phyloP scores from a whole-genome alignment of 768 basidiomycete genomes.

The Atractiella rhizophila region DNA sequence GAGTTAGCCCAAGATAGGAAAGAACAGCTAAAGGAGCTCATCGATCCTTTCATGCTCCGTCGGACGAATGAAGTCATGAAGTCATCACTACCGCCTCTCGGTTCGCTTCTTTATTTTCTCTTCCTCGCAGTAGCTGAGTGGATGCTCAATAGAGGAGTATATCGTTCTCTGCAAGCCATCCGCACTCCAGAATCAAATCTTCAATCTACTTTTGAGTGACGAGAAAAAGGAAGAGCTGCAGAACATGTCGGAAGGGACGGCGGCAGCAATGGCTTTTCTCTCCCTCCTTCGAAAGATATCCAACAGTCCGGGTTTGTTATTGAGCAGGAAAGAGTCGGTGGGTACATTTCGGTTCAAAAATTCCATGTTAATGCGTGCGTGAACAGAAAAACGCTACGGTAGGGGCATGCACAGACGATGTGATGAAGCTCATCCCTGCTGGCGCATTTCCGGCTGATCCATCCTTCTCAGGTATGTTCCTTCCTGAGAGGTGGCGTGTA shows the following conservation, averaged over 20 bases:
- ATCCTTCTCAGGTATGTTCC: constrained; percentile 44
- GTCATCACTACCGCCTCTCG: constrained; percentile 70
- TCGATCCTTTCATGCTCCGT: constrained; percentile 45
- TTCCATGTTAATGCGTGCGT: neutral
- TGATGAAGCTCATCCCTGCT: constrained; percentile 17
- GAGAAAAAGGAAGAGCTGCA: constrained; percentile 44
- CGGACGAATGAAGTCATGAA: constrained; percentile 59
- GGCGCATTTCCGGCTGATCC: constrained; percentile 28
- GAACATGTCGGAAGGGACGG: constrained; percentile 44
- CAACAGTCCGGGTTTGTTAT: constrained; percentile 57
- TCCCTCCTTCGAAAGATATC: constrained; percentile 64
- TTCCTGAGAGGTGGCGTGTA: neutral
- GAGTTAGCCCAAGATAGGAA: constrained; percentile 54
- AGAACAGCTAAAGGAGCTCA: constrained; percentile 33
- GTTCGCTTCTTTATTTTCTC: constrained; percentile 26
- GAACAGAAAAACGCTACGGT: neutral
- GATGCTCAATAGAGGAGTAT: constrained; percentile 51
- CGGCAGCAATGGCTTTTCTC: constrained; percentile 43
- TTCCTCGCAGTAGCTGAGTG: neutral
- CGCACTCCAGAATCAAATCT: constrained; percentile 51
- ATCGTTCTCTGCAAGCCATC: constrained; percentile 91
- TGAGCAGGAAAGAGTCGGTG: constrained; percentile 19
- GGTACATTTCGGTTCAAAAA: neutral
- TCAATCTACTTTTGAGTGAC: constrained; percentile 46
- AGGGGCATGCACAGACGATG: constrained; percentile 8